Conservation (phyloP, 2,329 filamentous ascomycete genomes). For the Tricladium varicosporioides region DNA sequence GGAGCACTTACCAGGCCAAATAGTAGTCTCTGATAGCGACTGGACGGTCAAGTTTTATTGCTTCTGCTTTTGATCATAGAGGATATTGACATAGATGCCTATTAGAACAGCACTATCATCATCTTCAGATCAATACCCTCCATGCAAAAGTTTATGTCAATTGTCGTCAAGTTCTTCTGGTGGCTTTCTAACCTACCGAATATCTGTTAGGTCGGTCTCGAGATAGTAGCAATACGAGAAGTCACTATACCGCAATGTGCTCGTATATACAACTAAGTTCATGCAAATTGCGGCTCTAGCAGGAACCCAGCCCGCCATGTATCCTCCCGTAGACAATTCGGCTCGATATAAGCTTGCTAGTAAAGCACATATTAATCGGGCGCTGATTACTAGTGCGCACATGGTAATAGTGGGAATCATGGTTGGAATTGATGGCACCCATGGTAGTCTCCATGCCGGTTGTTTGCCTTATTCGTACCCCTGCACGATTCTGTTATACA, state of each 20-base stretch:
- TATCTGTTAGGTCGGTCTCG: slow-evolving; percentile 11
- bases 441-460: no score
- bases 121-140: background rate
- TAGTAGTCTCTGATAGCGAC: slow-evolving; percentile 11
- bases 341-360: background rate
- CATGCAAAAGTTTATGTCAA: slow-evolving; percentile 18
- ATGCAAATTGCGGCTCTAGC: slow-evolving; percentile 13
- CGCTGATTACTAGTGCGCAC: background rate
- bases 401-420: background rate
- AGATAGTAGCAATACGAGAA: slow-evolving; percentile 15
- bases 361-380: background rate
- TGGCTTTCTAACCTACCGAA: slow-evolving; percentile 20
- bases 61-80: slow-evolving; percentile 16
- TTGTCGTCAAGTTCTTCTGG: slow-evolving; percentile 21
- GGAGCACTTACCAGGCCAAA: slow-evolving; percentile 15
- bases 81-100: slow-evolving; percentile 16
- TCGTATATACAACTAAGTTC: slow-evolving; percentile 19
- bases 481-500: background rate
- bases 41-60: slow-evolving; percentile 10
- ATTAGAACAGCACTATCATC: background rate
- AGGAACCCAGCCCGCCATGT: background rate
- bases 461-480: no score
- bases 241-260: slow-evolving; percentile 22
- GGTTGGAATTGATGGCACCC: background rate
- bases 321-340: background rate